Percentiles rank a stretch among this genome's conserved stretches.
Conservation (phyloP, 139 green algal species). For the Deuterostichococcus epilithicus region DNA sequence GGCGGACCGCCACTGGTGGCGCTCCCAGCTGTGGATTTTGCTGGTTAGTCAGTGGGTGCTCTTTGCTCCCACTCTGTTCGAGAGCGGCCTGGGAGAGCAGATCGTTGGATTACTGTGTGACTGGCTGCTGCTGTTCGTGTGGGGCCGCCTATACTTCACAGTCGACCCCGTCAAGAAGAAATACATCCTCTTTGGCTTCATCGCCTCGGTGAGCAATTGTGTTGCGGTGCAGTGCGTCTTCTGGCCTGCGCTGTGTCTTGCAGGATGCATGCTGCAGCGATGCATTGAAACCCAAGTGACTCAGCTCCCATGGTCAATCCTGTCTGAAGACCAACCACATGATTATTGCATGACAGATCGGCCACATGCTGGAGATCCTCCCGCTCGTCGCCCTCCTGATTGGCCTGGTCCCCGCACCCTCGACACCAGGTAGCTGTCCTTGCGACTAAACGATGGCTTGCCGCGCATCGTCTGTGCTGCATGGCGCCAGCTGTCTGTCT, state of each 20-base stretch:
- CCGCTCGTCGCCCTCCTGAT: neutral
- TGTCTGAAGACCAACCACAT: too few species aligned
- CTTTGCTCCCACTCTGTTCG: neutral
- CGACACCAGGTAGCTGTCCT: neutral
- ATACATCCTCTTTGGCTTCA: neutral
- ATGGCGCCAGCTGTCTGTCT: too few species aligned
- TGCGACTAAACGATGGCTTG: too few species aligned
- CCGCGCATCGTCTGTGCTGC: too few species aligned
- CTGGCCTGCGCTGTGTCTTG: too few species aligned
- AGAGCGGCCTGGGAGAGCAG: neutral
- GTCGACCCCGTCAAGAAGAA: neutral
- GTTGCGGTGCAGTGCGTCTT: too few species aligned
- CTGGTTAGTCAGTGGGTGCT: neutral
- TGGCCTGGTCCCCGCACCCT: neutral
- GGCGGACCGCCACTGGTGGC: neutral
- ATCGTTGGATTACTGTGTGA: neutral
- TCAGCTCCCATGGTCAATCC: too few species aligned
- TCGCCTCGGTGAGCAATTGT: neutral
- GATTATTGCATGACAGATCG: neutral
- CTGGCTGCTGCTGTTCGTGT: neutral
- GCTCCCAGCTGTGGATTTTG: neutral
- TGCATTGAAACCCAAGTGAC: too few species aligned
- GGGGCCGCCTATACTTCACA: neutral
- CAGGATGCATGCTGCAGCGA: too few species aligned
- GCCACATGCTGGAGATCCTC: neutral